Base-by-base conservation (phyloP, 805 yeast genomes). In the Yamadazyma phyllophila region DNA sequence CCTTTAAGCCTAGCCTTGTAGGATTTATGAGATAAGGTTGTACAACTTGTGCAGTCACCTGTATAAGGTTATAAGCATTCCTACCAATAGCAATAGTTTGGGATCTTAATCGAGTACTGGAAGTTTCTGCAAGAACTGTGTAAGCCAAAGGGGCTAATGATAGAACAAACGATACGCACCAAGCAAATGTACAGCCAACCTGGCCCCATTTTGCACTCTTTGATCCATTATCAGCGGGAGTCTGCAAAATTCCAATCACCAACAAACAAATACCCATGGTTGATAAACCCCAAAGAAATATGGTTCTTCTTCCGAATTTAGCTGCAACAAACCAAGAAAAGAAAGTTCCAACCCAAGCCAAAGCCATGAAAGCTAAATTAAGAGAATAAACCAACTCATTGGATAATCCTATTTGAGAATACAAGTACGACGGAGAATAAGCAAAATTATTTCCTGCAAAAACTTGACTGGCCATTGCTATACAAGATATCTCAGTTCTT, bases 21-120 rank as follows among this genome's bases (percentile, higher is more conserved):
- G 79, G 73, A 51, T 76, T 78, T 52, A 78, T 63, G 73, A 78
- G 67, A 53, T 74, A 76, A 12, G 83, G 83, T 35, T 54, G 56
- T 36, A 72, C 63, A 41, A 76, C 61, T 17, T 70, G 54, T 45
- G 66, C 59, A 47, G 67, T 57, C 42, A 66, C 61, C 33, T 63
- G 60, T 29, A 60, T 58, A 15, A 64, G 38, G 49, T 67, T 64
- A 41, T 57, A 55, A 20, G 56, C 55, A 43, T 53, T 54, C 47
- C 60, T 48, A 42, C 71, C 63, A 13, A 59, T 29, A 32, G 71
- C 71, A 42, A 72, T 56, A 1, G 78, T 63, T 54, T 71, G 71
- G 35, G 70, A 56, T 59, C 78, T 65, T 27, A 73, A 54, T 26
- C 55, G 53, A 2, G 70, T 57, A 6, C 76, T 63, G 29, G 77